Percentiles rank a stretch among this genome's conserved stretches.
phyloP scores from a whole-genome alignment of 2,329 filamentous ascomycete genomes.

The Raffaelea ambrosiae region DNA sequence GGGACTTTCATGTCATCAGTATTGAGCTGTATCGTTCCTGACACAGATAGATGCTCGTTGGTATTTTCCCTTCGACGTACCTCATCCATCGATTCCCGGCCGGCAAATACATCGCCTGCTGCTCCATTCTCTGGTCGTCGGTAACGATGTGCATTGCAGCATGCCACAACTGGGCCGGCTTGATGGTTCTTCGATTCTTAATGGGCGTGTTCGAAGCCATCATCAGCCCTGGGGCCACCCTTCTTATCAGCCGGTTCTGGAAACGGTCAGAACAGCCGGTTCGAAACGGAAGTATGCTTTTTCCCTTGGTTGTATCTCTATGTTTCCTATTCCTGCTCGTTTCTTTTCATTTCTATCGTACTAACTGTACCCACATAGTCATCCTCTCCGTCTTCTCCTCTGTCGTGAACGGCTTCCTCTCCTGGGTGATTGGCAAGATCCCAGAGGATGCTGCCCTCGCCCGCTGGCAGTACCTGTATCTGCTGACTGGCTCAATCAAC shows the following conservation, averaged over 20 bases:
- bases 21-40: not conserved
- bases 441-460: conserved; percentile 40
- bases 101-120: not conserved
- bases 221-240: not conserved
- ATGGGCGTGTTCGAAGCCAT: not conserved
- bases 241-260: not conserved
- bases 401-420: conserved; percentile 11
- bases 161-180: conserved; percentile 21
- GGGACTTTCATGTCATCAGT: not conserved
- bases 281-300: not conserved
- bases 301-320: not conserved
- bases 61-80: not conserved
- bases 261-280: not conserved
- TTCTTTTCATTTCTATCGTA: no score
- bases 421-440: conserved; percentile 54
- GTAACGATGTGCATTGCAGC: conserved; percentile 15
- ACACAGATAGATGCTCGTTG: not conserved
- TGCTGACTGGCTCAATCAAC: conserved; percentile 54
- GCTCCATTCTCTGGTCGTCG: not conserved
- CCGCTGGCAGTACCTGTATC: conserved; percentile 58
- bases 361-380: not conserved
- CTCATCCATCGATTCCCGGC: not conserved
- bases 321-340: no score
- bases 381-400: not conserved
- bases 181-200: conserved; percentile 10